These are phyloP conservation scores for Yarrowia yakushimensis DNA, from an alignment of 805 yeast species.

Conservation along the genomic window DNA sequence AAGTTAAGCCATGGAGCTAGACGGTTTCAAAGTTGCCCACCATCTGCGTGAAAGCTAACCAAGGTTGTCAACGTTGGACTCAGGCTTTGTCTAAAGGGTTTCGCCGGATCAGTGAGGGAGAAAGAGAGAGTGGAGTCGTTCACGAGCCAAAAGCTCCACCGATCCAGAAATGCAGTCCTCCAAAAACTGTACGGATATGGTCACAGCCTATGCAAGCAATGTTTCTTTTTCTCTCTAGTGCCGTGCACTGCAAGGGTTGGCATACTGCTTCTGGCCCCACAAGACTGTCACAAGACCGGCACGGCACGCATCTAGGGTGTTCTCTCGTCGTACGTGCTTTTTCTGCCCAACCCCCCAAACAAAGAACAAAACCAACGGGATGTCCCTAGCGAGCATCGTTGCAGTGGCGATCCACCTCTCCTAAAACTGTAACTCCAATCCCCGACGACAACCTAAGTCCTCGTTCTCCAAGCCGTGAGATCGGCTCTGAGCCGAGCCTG, in stretches of 20 bases:
- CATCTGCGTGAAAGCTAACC: no score
- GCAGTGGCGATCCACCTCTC: slow-evolving; percentile 1
- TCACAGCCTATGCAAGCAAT: neutral
- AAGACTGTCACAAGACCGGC: neutral
- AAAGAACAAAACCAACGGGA: neutral
- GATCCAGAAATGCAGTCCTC: neutral
- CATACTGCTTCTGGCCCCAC: neutral
- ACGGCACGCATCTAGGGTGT: slow-evolving; percentile 4
- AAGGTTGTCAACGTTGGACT: slow-evolving; percentile 4
- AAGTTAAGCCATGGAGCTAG: neutral
- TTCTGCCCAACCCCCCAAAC: neutral
- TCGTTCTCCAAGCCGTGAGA: neutral
- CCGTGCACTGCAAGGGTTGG: neutral
- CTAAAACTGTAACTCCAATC: neutral
- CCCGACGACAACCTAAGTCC: slow-evolving; percentile 4
- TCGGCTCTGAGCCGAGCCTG: no score
- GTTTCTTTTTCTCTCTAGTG: neutral
- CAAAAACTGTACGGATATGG: no score
- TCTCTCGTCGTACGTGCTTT: neutral
- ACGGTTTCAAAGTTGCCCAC: neutral
- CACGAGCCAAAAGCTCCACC: neutral
- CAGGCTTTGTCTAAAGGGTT: neutral
- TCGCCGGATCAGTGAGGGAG: neutral
- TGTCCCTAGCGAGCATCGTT: slow-evolving; percentile 3
- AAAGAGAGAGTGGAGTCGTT: neutral